Conservation (phyloP, 2,329 filamentous ascomycete species). For the Aspergillus fructus region DNA sequence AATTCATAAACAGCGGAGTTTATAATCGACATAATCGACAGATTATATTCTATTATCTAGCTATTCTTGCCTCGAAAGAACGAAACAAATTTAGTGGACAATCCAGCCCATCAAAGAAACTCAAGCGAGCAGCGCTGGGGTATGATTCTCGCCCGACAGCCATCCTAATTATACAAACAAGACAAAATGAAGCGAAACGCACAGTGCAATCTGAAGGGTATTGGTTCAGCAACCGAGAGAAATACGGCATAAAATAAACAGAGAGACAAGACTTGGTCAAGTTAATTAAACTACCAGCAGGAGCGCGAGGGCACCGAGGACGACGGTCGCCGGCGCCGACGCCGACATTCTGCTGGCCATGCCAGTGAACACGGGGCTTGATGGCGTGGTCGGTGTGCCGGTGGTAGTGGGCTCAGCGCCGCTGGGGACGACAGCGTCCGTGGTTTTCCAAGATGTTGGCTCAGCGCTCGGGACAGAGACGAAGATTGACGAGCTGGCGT, state of each 20-base stretch:
- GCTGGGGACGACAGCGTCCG: neutral
- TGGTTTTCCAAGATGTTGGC: neutral
- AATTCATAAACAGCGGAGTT: too few species aligned
- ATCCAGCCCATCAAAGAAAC: neutral
- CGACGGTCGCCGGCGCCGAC: slow-evolving; percentile 11
- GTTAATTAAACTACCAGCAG: slow-evolving; percentile 14
- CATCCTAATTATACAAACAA: neutral
- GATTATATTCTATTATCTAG: too few species aligned
- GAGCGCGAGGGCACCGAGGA: slow-evolving; percentile 19
- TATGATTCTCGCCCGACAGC: neutral
- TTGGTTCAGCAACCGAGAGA: neutral
- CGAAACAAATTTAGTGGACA: too few species aligned
- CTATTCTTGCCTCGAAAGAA: too few species aligned
- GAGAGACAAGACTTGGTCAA: neutral
- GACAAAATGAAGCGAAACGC: neutral
- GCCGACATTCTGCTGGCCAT: slow-evolving; percentile 19
- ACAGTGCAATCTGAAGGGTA: neutral
- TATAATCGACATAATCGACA: too few species aligned
- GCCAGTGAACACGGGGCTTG: slow-evolving; percentile 25
- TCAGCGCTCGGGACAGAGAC: neutral
- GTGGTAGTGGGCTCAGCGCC: neutral
- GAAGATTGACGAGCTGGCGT: neutral
- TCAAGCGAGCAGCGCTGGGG: neutral
- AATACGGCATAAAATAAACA: neutral
- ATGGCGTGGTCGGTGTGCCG: slow-evolving; percentile 12